Base-by-base conservation (phyloP, 768 basidiomycete genomes). In the Saitozyma podzolica region DNA sequence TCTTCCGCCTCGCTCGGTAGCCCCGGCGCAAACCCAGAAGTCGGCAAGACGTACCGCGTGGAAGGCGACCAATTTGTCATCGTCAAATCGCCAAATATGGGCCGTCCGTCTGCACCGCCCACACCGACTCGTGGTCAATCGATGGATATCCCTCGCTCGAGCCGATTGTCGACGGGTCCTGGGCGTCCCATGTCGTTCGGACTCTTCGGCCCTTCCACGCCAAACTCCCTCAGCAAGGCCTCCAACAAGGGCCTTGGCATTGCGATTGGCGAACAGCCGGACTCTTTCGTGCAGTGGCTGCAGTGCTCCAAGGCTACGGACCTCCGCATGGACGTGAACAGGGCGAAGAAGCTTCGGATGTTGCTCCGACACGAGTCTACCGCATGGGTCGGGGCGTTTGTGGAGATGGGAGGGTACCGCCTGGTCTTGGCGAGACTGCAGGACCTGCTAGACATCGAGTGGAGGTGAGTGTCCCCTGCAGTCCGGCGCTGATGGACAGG, bases 371-470 rank as follows among this genome's bases (percentile, higher is more conserved):
- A 96, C 69, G 96, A 98, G 80, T 84, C 88, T n/a, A 92, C 94
- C 1, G 85, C 83, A 58, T 97, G 95, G 94, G 88, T 96, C 11
- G 85, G 91, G 68, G 87, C 88, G 50, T 98, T 98, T 74, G 78
- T 96, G 53, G 84, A 84, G 54, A 79, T 86, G 20, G 91, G 92
- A 14, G 96, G 96, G 0, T 99, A 98, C 72, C 84, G 86, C 9
- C 87, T 89, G 2, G 81, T 99, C 40, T 78, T 97, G 48, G 90
- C 88, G 0, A 83, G 92, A 58, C 80, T 98, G 20, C 90, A 92
- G 62, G 94, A 99, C 79, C 84, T 98, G 16, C 83, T 99, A 1
- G 90, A 93, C 70, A 86, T 97, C 42, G 96, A 99, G 80, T 99
- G 96, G 96, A 87, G 95, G 91, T 91, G 68, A 63, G 86, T 82